Conservation (phyloP, 371 early-diverging fungal species). For the Mucor mucedo region DNA sequence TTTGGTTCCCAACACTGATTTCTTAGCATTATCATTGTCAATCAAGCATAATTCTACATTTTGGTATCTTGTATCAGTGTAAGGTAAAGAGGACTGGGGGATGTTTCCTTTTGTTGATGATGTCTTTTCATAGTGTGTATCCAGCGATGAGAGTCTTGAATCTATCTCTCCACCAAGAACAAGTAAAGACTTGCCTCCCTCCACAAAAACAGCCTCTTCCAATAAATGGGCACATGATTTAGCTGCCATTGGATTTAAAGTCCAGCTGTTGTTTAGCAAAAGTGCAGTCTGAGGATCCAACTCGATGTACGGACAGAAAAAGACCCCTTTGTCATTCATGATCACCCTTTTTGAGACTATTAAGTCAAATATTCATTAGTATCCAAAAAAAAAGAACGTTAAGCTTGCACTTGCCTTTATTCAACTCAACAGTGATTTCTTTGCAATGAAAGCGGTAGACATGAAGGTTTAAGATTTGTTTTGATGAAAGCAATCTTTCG, state of each 20-base stretch:
- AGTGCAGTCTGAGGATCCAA: constrained; percentile 10
- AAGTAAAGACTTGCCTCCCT: constrained; percentile 13
- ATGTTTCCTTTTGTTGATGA: constrained; percentile 15
- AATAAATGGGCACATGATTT: background rate
- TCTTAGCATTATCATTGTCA: constrained; percentile 15
- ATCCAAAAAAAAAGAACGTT: too few relatives aligned
- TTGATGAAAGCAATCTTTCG: too few relatives aligned
- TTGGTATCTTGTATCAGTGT: constrained; percentile 19
- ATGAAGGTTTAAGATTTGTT: too few relatives aligned
- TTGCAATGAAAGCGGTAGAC: too few relatives aligned
- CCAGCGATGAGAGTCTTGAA: constrained; percentile 19
- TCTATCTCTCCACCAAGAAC: constrained; percentile 16
- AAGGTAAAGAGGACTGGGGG: constrained; percentile 19
- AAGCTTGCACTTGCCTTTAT: too few relatives aligned
- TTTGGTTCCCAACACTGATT: constrained; percentile 31
- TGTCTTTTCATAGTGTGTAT: constrained; percentile 20
- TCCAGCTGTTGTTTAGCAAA: constrained; percentile 19
- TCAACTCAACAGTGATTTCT: too few relatives aligned
- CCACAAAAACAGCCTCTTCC: constrained; percentile 18
- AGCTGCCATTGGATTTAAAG: constrained; percentile 11
- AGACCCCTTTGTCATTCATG: background rate
- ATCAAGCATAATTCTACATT: constrained; percentile 10
- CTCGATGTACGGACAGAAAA: constrained; percentile 8
- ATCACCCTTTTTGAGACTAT: constrained; percentile 5
- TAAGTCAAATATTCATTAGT: background rate